Conservation (phyloP, 2,329 filamentous ascomycete genomes). For the Gyromitra esculenta region DNA sequence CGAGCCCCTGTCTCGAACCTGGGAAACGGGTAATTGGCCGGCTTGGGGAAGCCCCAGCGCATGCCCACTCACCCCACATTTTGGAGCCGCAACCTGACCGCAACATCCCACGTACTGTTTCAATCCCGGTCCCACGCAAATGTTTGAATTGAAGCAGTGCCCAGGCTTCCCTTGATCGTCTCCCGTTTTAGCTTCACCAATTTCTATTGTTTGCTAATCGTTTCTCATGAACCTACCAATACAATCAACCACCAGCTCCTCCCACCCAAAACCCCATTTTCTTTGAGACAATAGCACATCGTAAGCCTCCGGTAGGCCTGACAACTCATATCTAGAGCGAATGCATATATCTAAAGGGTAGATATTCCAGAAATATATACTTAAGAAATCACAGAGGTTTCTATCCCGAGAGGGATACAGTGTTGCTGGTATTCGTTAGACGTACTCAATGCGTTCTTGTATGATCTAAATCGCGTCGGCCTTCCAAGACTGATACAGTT, state of each 20-base stretch:
- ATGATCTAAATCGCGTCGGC: slow-evolving; percentile 20
- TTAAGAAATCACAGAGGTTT: background rate
- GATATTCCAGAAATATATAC: background rate
- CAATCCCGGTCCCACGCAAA: slow-evolving; percentile 3
- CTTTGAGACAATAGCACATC: background rate
- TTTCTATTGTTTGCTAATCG: slow-evolving; percentile 7
- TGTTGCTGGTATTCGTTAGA: background rate
- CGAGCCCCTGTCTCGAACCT: slow-evolving; percentile 43
- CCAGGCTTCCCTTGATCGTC: background rate
- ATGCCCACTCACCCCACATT: slow-evolving; percentile 33
- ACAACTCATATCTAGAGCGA: background rate
- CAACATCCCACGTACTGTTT: slow-evolving; percentile 20
- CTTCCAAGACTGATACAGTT: slow-evolving; percentile 12
- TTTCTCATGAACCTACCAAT: background rate
- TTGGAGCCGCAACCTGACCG: slow-evolving; percentile 32
- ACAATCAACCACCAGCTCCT: background rate
- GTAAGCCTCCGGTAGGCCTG: background rate
- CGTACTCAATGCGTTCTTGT: background rate
- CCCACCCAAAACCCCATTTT: background rate
- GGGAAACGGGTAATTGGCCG: slow-evolving; percentile 45
- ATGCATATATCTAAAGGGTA: background rate
- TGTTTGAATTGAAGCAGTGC: background rate
- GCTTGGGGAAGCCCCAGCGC: slow-evolving; percentile 13
- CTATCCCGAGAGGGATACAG: background rate
- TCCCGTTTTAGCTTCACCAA: background rate